Percentiles rank a stretch among this genome's conserved stretches.
phyloP scores from a whole-genome alignment of 306 rosid species.

The Castanea crenata region DNA sequence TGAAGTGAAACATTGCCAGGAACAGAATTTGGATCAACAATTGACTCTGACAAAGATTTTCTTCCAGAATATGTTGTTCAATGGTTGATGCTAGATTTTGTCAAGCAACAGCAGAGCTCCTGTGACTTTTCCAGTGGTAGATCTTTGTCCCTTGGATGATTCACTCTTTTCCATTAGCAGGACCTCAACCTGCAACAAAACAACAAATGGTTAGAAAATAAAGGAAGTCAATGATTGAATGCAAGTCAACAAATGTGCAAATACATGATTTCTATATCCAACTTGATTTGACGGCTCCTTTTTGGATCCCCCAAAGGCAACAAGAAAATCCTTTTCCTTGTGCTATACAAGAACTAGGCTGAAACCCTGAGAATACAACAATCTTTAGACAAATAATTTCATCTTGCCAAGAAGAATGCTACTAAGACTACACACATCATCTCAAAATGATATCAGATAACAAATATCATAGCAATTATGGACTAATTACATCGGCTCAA shows the following conservation, averaged over 20 bases:
- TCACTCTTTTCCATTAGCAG: slow-evolving; percentile 71
- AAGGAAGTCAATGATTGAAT: not conserved
- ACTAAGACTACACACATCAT: too few relatives aligned
- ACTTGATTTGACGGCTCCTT: slow-evolving; percentile 95
- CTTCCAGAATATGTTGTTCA: too few relatives aligned
- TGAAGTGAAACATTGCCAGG: too few relatives aligned
- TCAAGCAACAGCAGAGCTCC: too few relatives aligned
- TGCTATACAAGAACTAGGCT: slow-evolving; percentile 75
- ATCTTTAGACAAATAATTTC: slow-evolving; percentile 16
- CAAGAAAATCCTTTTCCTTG: slow-evolving; percentile 89
- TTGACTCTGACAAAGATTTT: too few relatives aligned
- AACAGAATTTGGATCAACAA: too few relatives aligned
- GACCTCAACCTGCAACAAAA: slow-evolving; percentile 64
- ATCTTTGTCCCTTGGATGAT: slow-evolving; percentile 34
- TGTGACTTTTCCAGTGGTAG: too few relatives aligned
- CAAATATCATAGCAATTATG: too few relatives aligned
- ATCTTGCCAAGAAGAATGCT: not conserved
- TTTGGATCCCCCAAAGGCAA: slow-evolving; percentile 92
- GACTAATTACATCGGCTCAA: too few relatives aligned
- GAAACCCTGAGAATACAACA: slow-evolving; percentile 65
- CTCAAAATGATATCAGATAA: too few relatives aligned
- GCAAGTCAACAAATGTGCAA: slow-evolving; percentile 4
- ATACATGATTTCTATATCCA: slow-evolving; percentile 16
- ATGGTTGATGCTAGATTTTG: too few relatives aligned
- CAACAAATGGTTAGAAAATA: not conserved